Evolutionary conservation across 176 grass and related monocot genomes (phyloP).

Genomic region (Eremochloa ophiuroides): DNA sequence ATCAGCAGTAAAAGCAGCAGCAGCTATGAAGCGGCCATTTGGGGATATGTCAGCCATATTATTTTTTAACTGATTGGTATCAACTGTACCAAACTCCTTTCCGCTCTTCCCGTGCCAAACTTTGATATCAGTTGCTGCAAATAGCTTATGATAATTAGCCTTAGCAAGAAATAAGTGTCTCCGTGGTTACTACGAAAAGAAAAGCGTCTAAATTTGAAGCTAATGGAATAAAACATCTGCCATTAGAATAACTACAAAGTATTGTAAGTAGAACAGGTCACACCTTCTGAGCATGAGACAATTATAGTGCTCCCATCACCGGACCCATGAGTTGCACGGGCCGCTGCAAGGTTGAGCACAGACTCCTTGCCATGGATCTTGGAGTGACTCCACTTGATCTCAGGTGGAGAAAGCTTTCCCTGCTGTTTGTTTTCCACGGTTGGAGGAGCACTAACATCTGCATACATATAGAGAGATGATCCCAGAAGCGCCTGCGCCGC

Average conservation of each 20-base stretch:
- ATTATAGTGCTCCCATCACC: conserved; percentile 90
- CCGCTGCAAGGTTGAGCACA: conserved; percentile 70
- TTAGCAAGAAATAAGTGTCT: not conserved
- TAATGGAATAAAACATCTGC: not conserved
- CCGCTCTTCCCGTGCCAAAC: conserved; percentile 95
- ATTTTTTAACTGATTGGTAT: conserved; percentile 96
- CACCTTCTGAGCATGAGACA: conserved; percentile 92
- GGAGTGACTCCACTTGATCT: conserved; percentile 88
- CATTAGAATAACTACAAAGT: not conserved
- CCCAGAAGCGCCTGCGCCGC: conserved; percentile 69
- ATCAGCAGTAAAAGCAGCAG: conserved; percentile 96
- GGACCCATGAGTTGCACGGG: conserved; percentile 65
- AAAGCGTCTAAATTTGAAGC: not conserved
- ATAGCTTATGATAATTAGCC: conserved; percentile 16
- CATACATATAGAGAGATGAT: conserved; percentile 89
- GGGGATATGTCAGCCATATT: conserved; percentile 95
- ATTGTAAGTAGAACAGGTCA: not conserved
- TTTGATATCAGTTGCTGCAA: conserved; percentile 91
- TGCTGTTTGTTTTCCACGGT: conserved; percentile 47
- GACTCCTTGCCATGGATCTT: conserved; percentile 84
- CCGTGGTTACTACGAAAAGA: not conserved
- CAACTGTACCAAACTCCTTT: conserved; percentile 81
- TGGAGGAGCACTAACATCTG: conserved; percentile 70
- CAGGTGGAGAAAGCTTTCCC: conserved; percentile 67
- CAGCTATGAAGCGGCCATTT: conserved; percentile 95